These are phyloP conservation scores for Metschnikowia anglica DNA, from an alignment of 805 yeast genomes.

Conservation along the genomic window DNA sequence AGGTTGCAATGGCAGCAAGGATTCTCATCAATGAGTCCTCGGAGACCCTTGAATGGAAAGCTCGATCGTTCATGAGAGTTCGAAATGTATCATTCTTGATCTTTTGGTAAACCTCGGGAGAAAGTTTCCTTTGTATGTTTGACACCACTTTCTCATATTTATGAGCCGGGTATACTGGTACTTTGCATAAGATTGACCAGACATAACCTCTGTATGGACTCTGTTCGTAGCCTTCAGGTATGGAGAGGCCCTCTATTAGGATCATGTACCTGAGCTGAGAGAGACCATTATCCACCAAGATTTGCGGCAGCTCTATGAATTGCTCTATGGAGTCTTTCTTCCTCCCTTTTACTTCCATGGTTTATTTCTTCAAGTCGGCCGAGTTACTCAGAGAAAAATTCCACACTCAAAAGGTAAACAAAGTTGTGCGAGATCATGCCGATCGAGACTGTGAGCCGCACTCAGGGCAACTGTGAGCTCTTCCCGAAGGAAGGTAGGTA, in stretches of 20 bases:
- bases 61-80: constrained; percentile 72
- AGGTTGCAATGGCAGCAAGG: constrained; percentile 68
- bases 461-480: background rate
- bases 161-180: constrained; percentile 56
- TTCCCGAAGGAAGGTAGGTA: background rate
- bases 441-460: constrained; percentile 1
- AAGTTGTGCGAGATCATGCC: constrained; percentile 2
- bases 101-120: constrained; percentile 58
- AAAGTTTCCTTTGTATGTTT: constrained; percentile 46
- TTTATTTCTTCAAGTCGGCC: background rate
- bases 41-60: constrained; percentile 63
- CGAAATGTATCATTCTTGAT: constrained; percentile 84
- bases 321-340: constrained; percentile 55
- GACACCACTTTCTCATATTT: constrained; percentile 51
- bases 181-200: constrained; percentile 75
- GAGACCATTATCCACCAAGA: constrained; percentile 48
- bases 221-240: constrained; percentile 47
- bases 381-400: background rate
- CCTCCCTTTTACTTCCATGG: constrained; percentile 32
- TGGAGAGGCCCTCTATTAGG: constrained; percentile 40
- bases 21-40: constrained; percentile 68
- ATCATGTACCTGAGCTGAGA: constrained; percentile 48
- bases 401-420: constrained; percentile 1
- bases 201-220: constrained; percentile 73
- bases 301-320: constrained; percentile 44